Evolutionary conservation across 2,329 filamentous ascomycete species (phyloP).

Genomic region (Sclerotinia glacialis): DNA sequence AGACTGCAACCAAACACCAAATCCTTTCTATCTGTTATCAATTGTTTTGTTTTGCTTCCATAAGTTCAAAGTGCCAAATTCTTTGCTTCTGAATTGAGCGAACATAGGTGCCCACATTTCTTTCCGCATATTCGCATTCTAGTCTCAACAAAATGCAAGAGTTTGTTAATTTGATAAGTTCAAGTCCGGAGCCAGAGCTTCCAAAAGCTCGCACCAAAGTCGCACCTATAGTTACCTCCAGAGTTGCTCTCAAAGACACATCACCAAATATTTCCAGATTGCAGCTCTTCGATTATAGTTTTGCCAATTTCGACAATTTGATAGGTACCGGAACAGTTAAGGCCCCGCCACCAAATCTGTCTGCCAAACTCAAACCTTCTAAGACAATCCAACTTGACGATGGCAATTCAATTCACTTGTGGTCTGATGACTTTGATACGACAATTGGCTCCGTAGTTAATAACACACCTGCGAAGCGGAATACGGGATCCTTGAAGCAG

Average conservation of each 20-base stretch:
- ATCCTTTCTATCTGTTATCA: neutral
- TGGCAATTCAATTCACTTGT: conserved; percentile 5
- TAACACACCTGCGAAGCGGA: neutral
- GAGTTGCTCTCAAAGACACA: neutral
- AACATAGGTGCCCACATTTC: neutral
- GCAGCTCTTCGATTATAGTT: neutral
- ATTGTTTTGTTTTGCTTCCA: neutral
- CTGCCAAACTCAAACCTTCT: neutral
- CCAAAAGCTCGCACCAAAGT: conserved; percentile 3
- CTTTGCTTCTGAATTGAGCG: neutral
- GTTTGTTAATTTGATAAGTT: conserved; percentile 11
- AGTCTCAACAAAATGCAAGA: neutral
- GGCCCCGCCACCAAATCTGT: neutral
- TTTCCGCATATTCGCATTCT: neutral
- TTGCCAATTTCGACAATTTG: neutral
- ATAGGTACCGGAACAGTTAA: neutral
- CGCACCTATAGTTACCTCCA: neutral
- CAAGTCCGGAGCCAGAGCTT: conserved; percentile 16
- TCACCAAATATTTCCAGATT: neutral
- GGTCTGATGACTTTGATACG: conserved; percentile 43
- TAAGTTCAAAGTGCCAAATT: neutral
- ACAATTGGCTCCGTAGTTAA: conserved; percentile 33
- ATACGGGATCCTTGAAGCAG: neutral
- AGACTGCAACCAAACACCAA: neutral
- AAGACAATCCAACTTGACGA: neutral